Evolutionary conservation across 768 basidiomycete genomes (phyloP).

Genomic region (Mycena amicta): DNA sequence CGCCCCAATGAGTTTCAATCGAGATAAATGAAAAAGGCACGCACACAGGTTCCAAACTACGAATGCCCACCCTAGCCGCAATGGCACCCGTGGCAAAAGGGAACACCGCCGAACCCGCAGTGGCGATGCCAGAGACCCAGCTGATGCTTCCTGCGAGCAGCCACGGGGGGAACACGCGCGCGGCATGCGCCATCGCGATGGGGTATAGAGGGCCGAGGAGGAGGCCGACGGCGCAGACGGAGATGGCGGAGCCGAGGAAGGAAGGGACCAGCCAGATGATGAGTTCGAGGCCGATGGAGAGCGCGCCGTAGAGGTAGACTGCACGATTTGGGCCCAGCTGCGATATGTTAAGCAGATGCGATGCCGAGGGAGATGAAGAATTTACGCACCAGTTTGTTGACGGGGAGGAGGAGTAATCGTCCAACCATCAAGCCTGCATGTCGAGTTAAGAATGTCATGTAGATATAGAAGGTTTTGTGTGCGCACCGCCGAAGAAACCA

Average conservation of each 20-base stretch:
- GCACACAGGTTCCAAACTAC: slow-evolving; percentile 50
- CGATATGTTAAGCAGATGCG: neutral
- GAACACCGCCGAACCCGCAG: slow-evolving; percentile 52
- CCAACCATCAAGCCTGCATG: slow-evolving; percentile 33
- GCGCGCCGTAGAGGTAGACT: slow-evolving; percentile 32
- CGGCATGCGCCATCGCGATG: slow-evolving; percentile 52
- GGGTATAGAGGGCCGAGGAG: slow-evolving; percentile 59
- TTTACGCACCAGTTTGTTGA: slow-evolving; percentile 24
- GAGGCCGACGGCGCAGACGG: slow-evolving; percentile 50
- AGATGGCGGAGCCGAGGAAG: slow-evolving; percentile 50
- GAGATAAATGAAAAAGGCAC: too few species aligned
- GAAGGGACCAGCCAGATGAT: slow-evolving; percentile 52
- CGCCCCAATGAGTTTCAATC: too few species aligned
- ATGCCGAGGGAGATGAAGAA: neutral
- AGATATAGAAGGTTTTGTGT: neutral
- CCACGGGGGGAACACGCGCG: slow-evolving; percentile 55
- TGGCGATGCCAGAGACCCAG: slow-evolving; percentile 55
- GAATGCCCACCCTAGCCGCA: slow-evolving; percentile 45
- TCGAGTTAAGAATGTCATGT: neutral
- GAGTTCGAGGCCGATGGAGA: slow-evolving; percentile 44
- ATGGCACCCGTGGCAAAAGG: slow-evolving; percentile 55
- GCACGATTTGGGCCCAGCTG: slow-evolving; percentile 35
- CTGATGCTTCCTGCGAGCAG: slow-evolving; percentile 46
- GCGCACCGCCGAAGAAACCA: slow-evolving; percentile 34
- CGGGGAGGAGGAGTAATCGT: slow-evolving; percentile 29